Evolutionary conservation across 2,329 filamentous ascomycete species (phyloP).

Genomic region (Claviceps maximensis): DNA sequence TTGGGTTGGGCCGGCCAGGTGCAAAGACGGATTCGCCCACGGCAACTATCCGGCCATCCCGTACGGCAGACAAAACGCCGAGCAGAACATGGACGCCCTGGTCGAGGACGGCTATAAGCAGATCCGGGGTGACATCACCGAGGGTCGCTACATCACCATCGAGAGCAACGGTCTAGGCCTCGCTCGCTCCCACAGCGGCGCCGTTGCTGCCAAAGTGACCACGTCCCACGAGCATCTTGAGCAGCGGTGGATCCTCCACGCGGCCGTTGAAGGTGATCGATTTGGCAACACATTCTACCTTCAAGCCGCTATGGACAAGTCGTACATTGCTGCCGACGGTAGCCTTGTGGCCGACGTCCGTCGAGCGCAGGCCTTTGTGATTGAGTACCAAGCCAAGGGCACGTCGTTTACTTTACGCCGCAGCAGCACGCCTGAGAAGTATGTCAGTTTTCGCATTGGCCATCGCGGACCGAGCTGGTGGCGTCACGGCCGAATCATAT

Average conservation of each 20-base stretch:
- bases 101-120: conserved; percentile 39
- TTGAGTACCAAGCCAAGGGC: conserved; percentile 1
- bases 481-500: neutral
- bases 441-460: neutral
- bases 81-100: conserved; percentile 75
- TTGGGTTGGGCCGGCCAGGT: conserved; percentile 10
- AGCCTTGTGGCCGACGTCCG: neutral
- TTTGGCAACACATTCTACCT: conserved; percentile 13
- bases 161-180: conserved; percentile 28
- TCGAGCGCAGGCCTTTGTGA: neutral
- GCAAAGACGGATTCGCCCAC: conserved; percentile 14
- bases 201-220: conserved; percentile 1
- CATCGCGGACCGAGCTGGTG: neutral
- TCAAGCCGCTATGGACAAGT: conserved; percentile 12
- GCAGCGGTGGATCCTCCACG: conserved; percentile 37
- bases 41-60: conserved; percentile 12
- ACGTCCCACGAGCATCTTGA: conserved; percentile 22
- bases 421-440: neutral
- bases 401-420: conserved; percentile 2
- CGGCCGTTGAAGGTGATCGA: conserved; percentile 15
- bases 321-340: conserved; percentile 8
- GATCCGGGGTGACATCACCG: conserved; percentile 35
- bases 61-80: conserved; percentile 30
- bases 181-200: conserved; percentile 15
- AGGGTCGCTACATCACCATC: conserved; percentile 39